phyloP scores from a whole-genome alignment of 768 basidiomycete species.

The Boletus tylopilopsis region DNA sequence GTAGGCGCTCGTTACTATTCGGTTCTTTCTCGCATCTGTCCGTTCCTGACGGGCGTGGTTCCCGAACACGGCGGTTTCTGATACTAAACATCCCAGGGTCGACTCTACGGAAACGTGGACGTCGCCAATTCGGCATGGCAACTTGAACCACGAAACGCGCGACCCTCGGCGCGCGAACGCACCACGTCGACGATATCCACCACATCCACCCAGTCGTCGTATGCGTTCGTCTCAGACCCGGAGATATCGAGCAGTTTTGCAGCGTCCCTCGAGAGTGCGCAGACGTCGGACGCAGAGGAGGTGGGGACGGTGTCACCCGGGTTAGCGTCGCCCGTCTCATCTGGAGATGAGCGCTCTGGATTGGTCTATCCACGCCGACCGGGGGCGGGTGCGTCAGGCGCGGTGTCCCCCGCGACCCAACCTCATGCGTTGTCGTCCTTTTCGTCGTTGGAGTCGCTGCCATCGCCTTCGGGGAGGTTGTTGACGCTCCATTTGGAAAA shows the following conservation, averaged over 20 bases:
- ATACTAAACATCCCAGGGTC: conserved; percentile 46
- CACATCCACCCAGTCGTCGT: conserved; percentile 75
- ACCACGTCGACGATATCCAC: conserved; percentile 76
- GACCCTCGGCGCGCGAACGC: conserved; percentile 57
- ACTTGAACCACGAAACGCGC: conserved; percentile 61
- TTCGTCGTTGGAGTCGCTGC: conserved; percentile 73
- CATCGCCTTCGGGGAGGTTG: conserved; percentile 58
- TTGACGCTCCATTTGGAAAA: conserved; percentile 81
- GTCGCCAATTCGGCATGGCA: conserved; percentile 71
- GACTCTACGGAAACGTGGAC: conserved; percentile 68
- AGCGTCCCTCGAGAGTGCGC: conserved; percentile 73
- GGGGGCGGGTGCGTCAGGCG: conserved; percentile 43
- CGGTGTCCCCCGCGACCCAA: conserved; percentile 53
- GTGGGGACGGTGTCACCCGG: conserved; percentile 49
- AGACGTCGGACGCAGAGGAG: conserved; percentile 71
- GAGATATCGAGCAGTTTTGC: conserved; percentile 85
- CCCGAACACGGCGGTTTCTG: neutral
- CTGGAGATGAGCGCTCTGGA: conserved; percentile 48
- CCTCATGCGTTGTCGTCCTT: conserved; percentile 63
- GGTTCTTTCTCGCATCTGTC: conserved; percentile 1
- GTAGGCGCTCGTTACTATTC: conserved; percentile 35
- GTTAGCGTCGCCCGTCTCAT: conserved; percentile 57
- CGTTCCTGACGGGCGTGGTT: neutral
- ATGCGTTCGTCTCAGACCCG: conserved; percentile 77
- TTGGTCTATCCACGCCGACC: conserved; percentile 11